Base-by-base conservation (phyloP, 1,139 yeast species). In the Lodderomyces beijingensis region DNA sequence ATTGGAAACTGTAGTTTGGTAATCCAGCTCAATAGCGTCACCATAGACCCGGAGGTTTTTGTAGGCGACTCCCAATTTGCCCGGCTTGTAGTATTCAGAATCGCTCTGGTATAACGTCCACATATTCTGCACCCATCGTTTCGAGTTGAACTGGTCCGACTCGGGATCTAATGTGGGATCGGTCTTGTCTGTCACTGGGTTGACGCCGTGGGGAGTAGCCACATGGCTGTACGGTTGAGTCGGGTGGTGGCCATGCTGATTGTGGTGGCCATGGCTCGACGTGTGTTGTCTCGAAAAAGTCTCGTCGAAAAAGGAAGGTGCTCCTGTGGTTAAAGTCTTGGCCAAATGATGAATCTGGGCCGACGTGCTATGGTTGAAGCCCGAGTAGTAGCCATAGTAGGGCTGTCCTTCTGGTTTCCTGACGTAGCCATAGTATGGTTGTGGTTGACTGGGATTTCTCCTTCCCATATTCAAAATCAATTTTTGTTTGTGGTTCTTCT, bases 11-110 rank as follows among this genome's bases (percentile, higher is more conserved):
- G 88, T 84, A 16, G 82, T 63, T 55, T 85, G 95, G 57, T 80
- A 87, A 47, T 83, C 91, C 3, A 87, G 73, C 47, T 82, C 93
- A 3, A 82, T 66, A 10, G 91, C 88, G 37, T 71, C 70, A 39
- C 95, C 96, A 43, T 67, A 74, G 2, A 89, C 93, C 35, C 83
- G 59, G 44, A 87, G 59, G 46, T 83, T 60, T 39, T 73, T 70
- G 65, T 79, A 86, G 4, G 81, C 71, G 24, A 87, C 65, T 8
- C 95, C 94, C 38, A 84, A 58, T 13, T 74, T 65, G 27, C 77
- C 66, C n/a, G 77, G 77, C 45, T 77, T 77, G 55, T 74, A 82
- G 47, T 77, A 69, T 3, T 79, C 88, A 0, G 79, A 77, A 44
- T 81, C 85, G 14, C 67, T 59, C 38, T 67, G 66, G 54, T 62